A percentile compares a stretch with the other conserved stretches of the same genome.
phyloP scores from a whole-genome alignment of 441 rosid species.

The Syzygium malaccense region DNA sequence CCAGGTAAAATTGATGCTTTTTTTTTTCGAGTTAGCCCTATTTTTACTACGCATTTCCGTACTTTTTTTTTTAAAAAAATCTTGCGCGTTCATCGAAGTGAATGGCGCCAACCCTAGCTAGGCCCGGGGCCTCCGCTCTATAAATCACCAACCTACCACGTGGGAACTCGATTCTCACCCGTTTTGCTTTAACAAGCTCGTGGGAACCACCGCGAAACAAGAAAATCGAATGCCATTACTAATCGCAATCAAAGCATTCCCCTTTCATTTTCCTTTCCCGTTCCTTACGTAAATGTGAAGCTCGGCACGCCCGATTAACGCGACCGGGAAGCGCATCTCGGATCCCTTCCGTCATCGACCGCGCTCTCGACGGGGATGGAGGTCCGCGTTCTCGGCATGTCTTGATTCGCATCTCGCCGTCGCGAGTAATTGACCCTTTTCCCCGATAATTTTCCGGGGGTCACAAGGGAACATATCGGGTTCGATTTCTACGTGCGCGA shows the following conservation, averaged over 20 bases:
- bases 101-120: not conserved
- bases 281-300: too few relatives aligned
- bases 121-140: not conserved
- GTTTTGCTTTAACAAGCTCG: not conserved
- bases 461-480: too few relatives aligned
- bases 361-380: not conserved
- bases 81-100: not conserved
- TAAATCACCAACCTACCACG: not conserved
- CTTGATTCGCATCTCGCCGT: not conserved
- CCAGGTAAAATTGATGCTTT: too few relatives aligned
- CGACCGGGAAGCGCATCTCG: not conserved
- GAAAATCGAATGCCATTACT: not conserved
- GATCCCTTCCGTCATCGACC: not conserved
- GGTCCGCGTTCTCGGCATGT: accelerated
- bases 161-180: not conserved
- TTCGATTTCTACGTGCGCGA: not conserved
- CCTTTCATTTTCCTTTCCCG: not conserved
- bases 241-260: not conserved
- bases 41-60: not conserved
- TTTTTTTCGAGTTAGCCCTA: too few relatives aligned
- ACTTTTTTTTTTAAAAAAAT: not conserved
- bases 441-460: not conserved
- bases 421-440: not conserved
- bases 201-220: not conserved
- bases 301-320: not conserved